Conservation (phyloP, 1,284 basidiomycete genomes). For the Wolfiporia cocos region DNA sequence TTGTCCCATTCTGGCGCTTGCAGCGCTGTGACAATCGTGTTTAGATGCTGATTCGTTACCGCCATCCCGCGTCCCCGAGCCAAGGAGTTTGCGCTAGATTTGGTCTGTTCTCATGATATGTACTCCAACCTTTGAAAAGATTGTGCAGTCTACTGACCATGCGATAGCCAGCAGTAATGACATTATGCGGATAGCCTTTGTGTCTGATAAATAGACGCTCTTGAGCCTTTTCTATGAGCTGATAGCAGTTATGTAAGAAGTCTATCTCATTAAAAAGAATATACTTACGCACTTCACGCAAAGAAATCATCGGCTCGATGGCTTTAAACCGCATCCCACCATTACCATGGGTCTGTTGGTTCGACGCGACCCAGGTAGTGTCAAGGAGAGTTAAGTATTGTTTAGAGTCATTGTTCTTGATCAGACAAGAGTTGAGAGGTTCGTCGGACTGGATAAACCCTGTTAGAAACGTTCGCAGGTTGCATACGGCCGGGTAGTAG, state of each 20-base stretch:
- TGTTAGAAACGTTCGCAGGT: conserved; percentile 37
- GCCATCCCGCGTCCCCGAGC: too few species aligned
- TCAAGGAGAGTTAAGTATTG: conserved; percentile 36
- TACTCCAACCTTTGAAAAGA: too few species aligned
- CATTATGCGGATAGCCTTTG: conserved; percentile 39
- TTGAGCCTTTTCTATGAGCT: conserved; percentile 60
- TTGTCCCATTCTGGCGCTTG: conserved; percentile 61
- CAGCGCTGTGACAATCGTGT: conserved; percentile 68
- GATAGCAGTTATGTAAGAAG: not conserved
- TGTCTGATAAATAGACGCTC: conserved; percentile 39
- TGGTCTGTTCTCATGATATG: too few species aligned
- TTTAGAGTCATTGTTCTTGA: conserved; percentile 27
- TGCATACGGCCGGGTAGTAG: conserved; percentile 36
- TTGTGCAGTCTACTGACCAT: conserved; percentile 34
- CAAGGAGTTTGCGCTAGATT: too few species aligned
- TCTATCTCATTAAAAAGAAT: too few species aligned
- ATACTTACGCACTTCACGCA: conserved; percentile 52
- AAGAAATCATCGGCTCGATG: conserved; percentile 37
- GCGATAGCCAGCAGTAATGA: conserved; percentile 64
- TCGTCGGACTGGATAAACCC: conserved; percentile 27
- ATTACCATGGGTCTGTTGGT: too few species aligned
- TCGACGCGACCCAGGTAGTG: conserved; percentile 41
- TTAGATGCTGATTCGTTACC: conserved; percentile 60
- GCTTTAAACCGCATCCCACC: conserved; percentile 20
- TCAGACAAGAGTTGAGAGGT: conserved; percentile 8